Conservation (phyloP, 495 filamentous ascomycete genomes). For the Trichoderma asperelloides region DNA sequence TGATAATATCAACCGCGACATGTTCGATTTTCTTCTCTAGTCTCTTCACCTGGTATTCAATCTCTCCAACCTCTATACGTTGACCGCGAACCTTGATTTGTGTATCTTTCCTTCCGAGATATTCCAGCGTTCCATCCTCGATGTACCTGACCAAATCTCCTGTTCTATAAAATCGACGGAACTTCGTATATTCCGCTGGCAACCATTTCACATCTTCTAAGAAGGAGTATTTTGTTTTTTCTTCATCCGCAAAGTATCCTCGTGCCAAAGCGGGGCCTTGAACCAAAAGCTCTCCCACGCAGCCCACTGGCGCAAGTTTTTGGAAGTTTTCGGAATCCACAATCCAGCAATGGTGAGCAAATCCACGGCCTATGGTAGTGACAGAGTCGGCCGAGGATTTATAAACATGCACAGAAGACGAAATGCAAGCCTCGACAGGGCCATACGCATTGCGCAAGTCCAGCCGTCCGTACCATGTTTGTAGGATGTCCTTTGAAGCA, state of each 20-base stretch:
- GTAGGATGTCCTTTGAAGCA: background rate
- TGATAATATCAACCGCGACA: background rate
- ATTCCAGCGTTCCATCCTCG: conserved; percentile 15
- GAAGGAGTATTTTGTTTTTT: conserved; percentile 6
- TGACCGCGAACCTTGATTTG: conserved; percentile 21
- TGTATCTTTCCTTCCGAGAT: conserved; percentile 17
- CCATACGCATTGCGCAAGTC: conserved; percentile 37
- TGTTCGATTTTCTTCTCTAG: background rate
- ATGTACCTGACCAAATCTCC: conserved; percentile 17
- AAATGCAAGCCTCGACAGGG: conserved; percentile 25
- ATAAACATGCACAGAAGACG: background rate
- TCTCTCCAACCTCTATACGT: conserved; percentile 20
- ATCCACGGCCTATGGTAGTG: background rate
- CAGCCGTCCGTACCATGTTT: conserved; percentile 11
- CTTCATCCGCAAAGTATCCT: conserved; percentile 20
- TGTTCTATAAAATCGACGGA: conserved; percentile 39
- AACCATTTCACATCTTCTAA: background rate
- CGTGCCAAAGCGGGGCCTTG: conserved; percentile 27
- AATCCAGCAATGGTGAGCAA: conserved; percentile 35
- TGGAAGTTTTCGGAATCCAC: conserved; percentile 24
- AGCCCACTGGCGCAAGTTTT: conserved; percentile 30
- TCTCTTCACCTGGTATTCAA: conserved; percentile 13
- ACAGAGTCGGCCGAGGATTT: background rate
- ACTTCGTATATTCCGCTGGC: conserved; percentile 19
- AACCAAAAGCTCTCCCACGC: conserved; percentile 39